These are phyloP conservation scores for Monosporascus sp. DNA, from an alignment of 2,329 filamentous ascomycete species.

Conservation along the genomic window DNA sequence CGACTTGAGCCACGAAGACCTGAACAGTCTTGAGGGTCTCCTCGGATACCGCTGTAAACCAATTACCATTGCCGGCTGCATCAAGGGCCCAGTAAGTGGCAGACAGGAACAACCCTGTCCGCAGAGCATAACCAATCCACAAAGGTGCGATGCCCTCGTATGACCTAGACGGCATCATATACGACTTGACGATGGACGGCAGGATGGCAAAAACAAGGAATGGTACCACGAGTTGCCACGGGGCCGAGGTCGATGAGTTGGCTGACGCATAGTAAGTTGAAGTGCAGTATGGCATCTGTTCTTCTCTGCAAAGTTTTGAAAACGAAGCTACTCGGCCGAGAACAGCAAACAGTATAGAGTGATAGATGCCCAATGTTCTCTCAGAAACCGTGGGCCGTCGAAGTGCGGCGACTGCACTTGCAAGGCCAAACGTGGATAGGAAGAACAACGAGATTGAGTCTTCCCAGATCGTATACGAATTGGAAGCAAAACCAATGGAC, in stretches of 20 bases:
- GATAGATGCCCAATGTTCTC: constrained; percentile 72
- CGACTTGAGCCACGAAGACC: constrained; percentile 72
- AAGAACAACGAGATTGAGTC: constrained; percentile 92
- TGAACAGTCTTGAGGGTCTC: constrained; percentile 67
- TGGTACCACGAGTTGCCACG: constrained; percentile 82
- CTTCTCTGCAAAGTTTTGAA: constrained; percentile 90
- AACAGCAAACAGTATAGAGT: constrained; percentile 77
- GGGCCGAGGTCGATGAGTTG: constrained; percentile 85
- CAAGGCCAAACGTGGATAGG: constrained; percentile 77
- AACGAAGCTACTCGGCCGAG: constrained; percentile 77
- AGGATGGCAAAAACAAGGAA: constrained; percentile 67
- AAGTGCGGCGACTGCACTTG: constrained; percentile 70
- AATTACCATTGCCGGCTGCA: constrained; percentile 79
- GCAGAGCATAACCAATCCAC: constrained; percentile 80
- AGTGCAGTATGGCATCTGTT: constrained; percentile 95
- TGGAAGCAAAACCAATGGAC: constrained; percentile 91
- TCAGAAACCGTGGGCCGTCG: constrained; percentile 64
- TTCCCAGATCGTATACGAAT: constrained; percentile 99
- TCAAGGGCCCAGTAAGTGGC: constrained; percentile 87
- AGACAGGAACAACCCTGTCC: constrained; percentile 67
- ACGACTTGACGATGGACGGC: constrained; percentile 72
- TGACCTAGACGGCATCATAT: constrained; percentile 75
- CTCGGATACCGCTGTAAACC: constrained; percentile 60
- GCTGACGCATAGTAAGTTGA: constrained; percentile 94
- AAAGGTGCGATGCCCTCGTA: constrained; percentile 81